phyloP scores from a whole-genome alignment of 192 early-diverging fungal species.

The Oehlia diaphana region DNA sequence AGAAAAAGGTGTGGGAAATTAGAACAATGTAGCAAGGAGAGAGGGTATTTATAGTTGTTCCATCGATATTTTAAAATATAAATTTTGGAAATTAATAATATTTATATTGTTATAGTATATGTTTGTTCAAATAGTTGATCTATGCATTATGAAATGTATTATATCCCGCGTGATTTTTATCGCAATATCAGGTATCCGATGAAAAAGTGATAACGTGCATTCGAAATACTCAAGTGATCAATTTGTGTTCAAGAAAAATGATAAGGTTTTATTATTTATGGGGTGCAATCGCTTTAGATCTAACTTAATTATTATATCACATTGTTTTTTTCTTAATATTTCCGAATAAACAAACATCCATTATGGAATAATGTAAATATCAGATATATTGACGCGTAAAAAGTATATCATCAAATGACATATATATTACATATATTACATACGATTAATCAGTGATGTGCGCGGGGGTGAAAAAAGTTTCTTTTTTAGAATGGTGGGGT shows the following conservation, averaged over 20 bases:
- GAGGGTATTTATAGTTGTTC: background rate
- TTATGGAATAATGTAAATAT: too few species aligned
- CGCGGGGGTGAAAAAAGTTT: too few species aligned
- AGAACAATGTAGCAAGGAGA: background rate
- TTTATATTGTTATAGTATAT: background rate
- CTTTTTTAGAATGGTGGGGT: too few species aligned
- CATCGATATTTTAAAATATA: background rate
- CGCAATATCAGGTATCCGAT: background rate
- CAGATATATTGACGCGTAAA: too few species aligned
- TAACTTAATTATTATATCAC: too few species aligned
- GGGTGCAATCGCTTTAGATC: too few species aligned
- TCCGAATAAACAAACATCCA: too few species aligned
- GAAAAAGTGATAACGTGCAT: slow-evolving; percentile 7
- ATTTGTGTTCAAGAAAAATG: slow-evolving; percentile 14
- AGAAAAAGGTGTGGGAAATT: slow-evolving; percentile 15
- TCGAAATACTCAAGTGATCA: background rate
- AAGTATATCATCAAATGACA: too few species aligned
- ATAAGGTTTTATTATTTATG: background rate
- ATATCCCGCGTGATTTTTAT: too few species aligned
- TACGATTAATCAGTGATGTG: too few species aligned
- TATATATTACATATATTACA: too few species aligned
- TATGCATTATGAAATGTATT: background rate
- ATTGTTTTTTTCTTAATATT: too few species aligned
- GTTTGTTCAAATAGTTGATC: background rate
- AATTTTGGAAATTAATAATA: background rate